A percentile compares a stretch with the other conserved stretches of the same genome.
Evolutionary conservation across 2,329 filamentous ascomycete genomes (phyloP).

Genomic region (Nothophaeocryptopus gaeumannii): DNA sequence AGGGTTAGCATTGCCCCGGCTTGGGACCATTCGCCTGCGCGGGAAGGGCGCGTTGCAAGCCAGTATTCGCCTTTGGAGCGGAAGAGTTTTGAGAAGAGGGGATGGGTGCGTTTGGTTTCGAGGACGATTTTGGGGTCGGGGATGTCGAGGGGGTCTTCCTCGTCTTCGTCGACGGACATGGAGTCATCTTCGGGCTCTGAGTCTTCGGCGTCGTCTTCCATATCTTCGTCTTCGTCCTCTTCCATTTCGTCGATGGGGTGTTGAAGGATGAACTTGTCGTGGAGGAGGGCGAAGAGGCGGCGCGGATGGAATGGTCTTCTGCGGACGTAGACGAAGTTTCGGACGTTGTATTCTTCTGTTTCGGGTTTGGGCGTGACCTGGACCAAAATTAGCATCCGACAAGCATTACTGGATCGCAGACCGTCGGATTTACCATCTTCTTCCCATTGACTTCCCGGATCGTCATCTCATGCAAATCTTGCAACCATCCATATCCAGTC

Average conservation of each 20-base stretch:
- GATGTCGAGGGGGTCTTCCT: constrained; percentile 33
- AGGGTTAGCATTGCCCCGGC: constrained; percentile 64
- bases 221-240: constrained; percentile 26
- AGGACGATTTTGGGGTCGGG: constrained; percentile 44
- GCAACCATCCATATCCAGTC: constrained; percentile 66
- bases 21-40: constrained; percentile 61
- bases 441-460: constrained; percentile 55
- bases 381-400: constrained; percentile 35
- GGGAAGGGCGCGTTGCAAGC: constrained; percentile 57
- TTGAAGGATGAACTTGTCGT: constrained; percentile 45
- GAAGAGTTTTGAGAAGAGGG: constrained; percentile 55
- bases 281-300: constrained; percentile 40
- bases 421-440: constrained; percentile 61
- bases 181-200: constrained; percentile 33
- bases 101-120: constrained; percentile 54
- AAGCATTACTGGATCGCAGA: constrained; percentile 64
- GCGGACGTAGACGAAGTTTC: constrained; percentile 66
- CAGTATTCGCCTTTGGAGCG: constrained; percentile 63
- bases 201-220: constrained; percentile 22
- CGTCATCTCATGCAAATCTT: constrained; percentile 67
- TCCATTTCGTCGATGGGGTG: constrained; percentile 38
- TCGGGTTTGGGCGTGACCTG: constrained; percentile 60
- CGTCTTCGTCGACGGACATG: constrained; percentile 35
- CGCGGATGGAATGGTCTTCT: constrained; percentile 45
- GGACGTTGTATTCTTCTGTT: constrained; percentile 66